Base-by-base conservation (phyloP, 306 rosid species). In the Fagus sylvatica region DNA sequence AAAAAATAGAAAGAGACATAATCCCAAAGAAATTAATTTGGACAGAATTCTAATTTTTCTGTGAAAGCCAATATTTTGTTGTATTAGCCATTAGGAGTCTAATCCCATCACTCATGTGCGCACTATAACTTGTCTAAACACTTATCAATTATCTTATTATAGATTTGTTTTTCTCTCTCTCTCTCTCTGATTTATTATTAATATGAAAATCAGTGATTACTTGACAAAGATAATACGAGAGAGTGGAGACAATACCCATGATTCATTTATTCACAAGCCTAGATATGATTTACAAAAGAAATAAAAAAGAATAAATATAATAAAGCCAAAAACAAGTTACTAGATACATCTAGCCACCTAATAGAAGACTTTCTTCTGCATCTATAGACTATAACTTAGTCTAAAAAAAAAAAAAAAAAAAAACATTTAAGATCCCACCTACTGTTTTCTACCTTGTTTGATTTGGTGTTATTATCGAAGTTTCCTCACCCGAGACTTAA, bases 371-470 rank as follows among this genome's bases (percentile, higher is more conserved):
- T 46, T 46, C 51, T 46, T 10, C 11, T 8, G 13, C 51, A 12
- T 46, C 51, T 46, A 46, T 22, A 22, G 28, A 22, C 28, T 22
- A 22, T 15, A 46, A 46, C 11, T 46, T 46, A 46, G 51, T 28
- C 6, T 22, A 19, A 55, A 22, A 19, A 5, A 19, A 55, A 7
- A 19, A 55, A 22, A 19, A 5, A 19, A 12, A 49, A 49, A 12
- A 49, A 49, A 77, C 81, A 80, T 74, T 48, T 79, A 66, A 77
- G 87, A 80, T 82, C 82, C 76, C 82, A 88, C 82, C 83, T 66
- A 84, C 80, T 78, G 3, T 28, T 76, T 51, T 76, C 49, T 84
- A 57, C 28, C 64, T 9, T 67, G 41, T 78, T 15, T 75, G 42
- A 71, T 65, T 77, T 49, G 16, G 60, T 40, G 75, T 46, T 46